These are phyloP conservation scores for Penicillium macrosclerotiorum DNA, from an alignment of 495 filamentous ascomycete genomes.

Conservation along the genomic window DNA sequence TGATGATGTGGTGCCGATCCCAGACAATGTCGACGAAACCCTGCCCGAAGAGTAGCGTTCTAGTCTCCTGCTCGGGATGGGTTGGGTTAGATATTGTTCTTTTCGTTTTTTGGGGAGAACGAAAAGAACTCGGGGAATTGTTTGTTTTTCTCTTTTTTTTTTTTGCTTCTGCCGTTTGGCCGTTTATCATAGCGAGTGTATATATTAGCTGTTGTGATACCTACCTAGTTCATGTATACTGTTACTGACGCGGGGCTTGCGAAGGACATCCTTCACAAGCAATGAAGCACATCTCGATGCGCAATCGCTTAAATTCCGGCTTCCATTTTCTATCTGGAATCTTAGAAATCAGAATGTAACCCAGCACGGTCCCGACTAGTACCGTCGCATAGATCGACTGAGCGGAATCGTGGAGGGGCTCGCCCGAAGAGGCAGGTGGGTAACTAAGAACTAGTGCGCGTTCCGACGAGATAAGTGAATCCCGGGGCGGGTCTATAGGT, in stretches of 20 bases:
- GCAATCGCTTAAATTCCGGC: background rate
- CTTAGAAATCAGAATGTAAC: background rate
- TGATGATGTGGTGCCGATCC: constrained; percentile 56
- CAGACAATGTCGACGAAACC: constrained; percentile 14
- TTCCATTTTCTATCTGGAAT: background rate
- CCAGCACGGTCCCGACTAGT: no score
- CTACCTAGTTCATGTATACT: constrained; percentile 6
- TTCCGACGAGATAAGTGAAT: background rate
- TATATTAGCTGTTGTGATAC: constrained; percentile 11
- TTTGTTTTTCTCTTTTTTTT: background rate
- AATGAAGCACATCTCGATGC: background rate
- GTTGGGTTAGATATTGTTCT: no score
- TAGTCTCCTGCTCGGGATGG: no score
- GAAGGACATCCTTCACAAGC: no score
- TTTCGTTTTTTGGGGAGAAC: no score
- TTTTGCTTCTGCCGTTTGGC: background rate
- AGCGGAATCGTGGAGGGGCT: background rate
- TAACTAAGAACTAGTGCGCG: no score
- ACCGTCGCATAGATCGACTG: background rate
- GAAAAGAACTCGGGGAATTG: no score
- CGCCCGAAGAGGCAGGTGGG: background rate
- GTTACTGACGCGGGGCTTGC: no score
- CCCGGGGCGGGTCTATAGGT: background rate
- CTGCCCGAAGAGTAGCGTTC: background rate
- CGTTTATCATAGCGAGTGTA: constrained; percentile 19